Conservation (phyloP, 1,284 basidiomycete genomes). For the Apiotrichum domesticum region DNA sequence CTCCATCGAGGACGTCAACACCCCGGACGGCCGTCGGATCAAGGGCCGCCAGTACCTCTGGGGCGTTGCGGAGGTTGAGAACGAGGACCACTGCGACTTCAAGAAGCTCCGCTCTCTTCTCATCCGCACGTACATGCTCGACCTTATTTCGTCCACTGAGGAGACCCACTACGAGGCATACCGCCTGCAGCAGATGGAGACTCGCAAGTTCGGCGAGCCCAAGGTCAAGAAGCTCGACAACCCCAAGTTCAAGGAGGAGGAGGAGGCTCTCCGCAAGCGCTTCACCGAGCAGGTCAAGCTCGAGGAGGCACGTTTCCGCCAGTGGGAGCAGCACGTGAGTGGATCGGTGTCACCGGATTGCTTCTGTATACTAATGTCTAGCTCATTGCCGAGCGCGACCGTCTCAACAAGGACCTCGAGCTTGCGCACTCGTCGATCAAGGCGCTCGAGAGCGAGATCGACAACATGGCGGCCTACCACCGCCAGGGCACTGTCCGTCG, state of each 20-base stretch:
- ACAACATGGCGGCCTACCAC: conserved; percentile 80
- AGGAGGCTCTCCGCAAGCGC: conserved; percentile 89
- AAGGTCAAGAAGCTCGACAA: conserved; percentile 99
- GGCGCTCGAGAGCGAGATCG: conserved; percentile 77
- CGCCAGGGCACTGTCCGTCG: conserved; percentile 44
- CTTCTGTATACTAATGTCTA: background rate
- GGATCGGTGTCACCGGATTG: conserved; percentile 45
- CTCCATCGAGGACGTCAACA: conserved; percentile 88
- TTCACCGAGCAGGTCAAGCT: conserved; percentile 99
- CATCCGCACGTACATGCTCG: conserved; percentile 98
- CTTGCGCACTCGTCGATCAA: conserved; percentile 87
- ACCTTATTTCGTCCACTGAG: conserved; percentile 92
- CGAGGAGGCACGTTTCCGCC: conserved; percentile 94
- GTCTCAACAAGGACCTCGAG: conserved; percentile 91
- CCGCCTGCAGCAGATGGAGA: conserved; percentile 98
- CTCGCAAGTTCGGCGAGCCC: conserved; percentile 96
- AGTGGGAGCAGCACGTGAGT: conserved; percentile 86
- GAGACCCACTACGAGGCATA: conserved; percentile 98
- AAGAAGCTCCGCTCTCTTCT: conserved; percentile 92
- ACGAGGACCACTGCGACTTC: conserved; percentile 76
- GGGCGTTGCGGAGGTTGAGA: conserved; percentile 92
- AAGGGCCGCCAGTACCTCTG: conserved; percentile 99
- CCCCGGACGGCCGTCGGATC: conserved; percentile 82
- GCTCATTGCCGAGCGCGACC: conserved; percentile 90
- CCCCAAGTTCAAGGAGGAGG: conserved; percentile 99